A percentile compares a stretch with the other conserved stretches of the same genome.
These are phyloP conservation scores for Aureobasidium sp. DNA, from an alignment of 2,329 filamentous ascomycete genomes.

Conservation along the genomic window DNA sequence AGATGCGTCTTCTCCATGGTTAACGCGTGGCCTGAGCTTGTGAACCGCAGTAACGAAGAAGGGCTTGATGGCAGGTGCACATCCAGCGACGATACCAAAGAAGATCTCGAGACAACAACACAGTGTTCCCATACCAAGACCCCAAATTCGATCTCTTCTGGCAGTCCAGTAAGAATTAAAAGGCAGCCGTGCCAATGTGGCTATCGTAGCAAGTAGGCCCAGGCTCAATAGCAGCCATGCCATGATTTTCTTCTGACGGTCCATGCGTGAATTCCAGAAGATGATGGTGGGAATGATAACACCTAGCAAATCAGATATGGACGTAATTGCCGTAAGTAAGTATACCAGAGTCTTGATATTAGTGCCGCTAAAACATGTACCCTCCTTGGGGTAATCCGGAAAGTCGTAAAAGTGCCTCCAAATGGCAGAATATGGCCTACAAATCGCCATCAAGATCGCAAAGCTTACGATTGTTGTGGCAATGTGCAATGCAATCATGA, in stretches of 20 bases:
- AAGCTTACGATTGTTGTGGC: not conserved
- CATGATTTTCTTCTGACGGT: not conserved
- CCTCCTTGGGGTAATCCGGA: not conserved
- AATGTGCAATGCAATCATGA: not conserved
- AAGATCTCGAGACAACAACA: not conserved
- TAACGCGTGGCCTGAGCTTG: not conserved
- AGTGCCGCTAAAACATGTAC: not conserved
- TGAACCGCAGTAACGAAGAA: not conserved
- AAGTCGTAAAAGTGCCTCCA: slow-evolving; percentile 2
- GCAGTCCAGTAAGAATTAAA: not conserved
- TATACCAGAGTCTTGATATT: not conserved
- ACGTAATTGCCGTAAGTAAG: not conserved
- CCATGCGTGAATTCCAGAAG: not conserved
- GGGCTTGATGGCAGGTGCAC: not conserved
- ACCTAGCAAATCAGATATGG: not conserved
- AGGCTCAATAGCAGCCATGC: not conserved
- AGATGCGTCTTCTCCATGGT: not conserved
- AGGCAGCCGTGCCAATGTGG: not conserved
- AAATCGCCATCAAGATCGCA: not conserved
- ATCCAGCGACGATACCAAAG: not conserved
- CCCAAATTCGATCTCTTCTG: not conserved
- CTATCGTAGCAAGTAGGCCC: not conserved
- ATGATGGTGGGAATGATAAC: not conserved
- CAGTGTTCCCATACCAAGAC: not conserved
- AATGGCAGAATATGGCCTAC: not conserved